Evolutionary conservation across 2,329 filamentous ascomycete species (phyloP).

Genomic region (Tetracladium maxilliforme): DNA sequence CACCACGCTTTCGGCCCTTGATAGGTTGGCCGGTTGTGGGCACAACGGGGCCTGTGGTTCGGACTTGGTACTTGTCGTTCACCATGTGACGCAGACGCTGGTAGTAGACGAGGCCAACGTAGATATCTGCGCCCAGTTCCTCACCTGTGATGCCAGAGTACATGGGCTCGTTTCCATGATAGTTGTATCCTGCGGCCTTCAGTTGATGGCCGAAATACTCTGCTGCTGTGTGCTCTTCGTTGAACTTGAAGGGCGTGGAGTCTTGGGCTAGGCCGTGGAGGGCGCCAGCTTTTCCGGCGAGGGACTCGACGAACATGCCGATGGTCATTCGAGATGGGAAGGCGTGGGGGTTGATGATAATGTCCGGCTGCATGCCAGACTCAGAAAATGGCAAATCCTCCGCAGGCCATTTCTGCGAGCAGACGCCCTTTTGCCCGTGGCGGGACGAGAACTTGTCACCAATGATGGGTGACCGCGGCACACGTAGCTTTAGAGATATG

Average conservation of each 20-base stretch:
- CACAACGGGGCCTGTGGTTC: slow-evolving; percentile 87
- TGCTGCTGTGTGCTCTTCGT: slow-evolving; percentile 78
- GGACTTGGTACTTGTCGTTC: slow-evolving; percentile 97
- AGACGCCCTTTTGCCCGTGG: slow-evolving; percentile 96
- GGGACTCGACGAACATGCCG: slow-evolving; percentile 95
- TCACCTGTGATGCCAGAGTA: slow-evolving; percentile 95
- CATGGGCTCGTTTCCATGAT: slow-evolving; percentile 96
- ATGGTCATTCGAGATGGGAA: slow-evolving; percentile 99
- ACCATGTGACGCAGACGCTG: slow-evolving; percentile 98
- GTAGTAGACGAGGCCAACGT: slow-evolving; percentile 95
- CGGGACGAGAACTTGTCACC: slow-evolving; percentile 99
- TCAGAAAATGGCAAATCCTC: slow-evolving; percentile 95
- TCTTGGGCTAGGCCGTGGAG: slow-evolving; percentile 94
- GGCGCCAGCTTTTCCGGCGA: slow-evolving; percentile 88
- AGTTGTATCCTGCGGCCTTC: slow-evolving; percentile 91
- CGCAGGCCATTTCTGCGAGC: slow-evolving; percentile 87
- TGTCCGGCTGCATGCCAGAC: slow-evolving; percentile 87
- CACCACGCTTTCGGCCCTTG: slow-evolving; percentile 90
- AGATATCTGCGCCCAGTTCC: slow-evolving; percentile 89
- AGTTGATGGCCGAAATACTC: slow-evolving; percentile 96
- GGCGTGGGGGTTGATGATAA: slow-evolving; percentile 98
- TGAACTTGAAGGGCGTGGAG: slow-evolving; percentile 87
- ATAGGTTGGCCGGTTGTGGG: slow-evolving; percentile 88
- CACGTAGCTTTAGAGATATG: slow-evolving; percentile 81
- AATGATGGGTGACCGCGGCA: slow-evolving; percentile 82